A percentile compares a stretch with the other conserved stretches of the same genome.
Conservation (phyloP, 345 rosid genomes). For the Trapa bicornis region DNA sequence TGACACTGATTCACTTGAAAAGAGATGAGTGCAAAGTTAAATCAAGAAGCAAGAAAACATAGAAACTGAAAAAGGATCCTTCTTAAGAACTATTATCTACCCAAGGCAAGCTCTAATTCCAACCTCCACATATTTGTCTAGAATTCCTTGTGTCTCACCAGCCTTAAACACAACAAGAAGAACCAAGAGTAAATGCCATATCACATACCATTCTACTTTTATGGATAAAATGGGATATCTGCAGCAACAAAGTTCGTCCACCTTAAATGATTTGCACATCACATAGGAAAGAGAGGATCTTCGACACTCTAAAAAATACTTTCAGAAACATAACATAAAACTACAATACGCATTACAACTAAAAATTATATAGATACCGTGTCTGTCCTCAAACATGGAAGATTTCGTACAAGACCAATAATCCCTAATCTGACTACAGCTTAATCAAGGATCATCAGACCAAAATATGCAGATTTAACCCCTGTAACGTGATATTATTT, state of each 20-base stretch:
- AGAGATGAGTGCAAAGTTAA: too few species aligned
- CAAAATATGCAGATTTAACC: not conserved
- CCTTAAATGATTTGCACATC: not conserved
- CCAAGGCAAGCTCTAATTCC: not conserved
- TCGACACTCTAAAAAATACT: not conserved
- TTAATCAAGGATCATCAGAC: not conserved
- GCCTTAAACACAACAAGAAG: not conserved
- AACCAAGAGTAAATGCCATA: not conserved
- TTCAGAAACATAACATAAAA: not conserved
- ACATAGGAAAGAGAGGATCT: not conserved
- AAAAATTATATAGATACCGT: not conserved
- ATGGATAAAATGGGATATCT: not conserved
- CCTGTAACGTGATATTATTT: not conserved
- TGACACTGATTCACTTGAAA: too few species aligned
- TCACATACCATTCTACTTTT: not conserved
- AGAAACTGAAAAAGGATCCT: too few species aligned
- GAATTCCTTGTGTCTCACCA: not conserved
- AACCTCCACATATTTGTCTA: not conserved
- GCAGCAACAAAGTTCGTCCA: not conserved
- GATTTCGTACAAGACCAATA: not conserved
- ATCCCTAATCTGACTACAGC: not conserved
- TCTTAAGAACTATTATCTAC: too few species aligned
- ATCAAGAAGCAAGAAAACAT: too few species aligned
- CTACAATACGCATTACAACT: not conserved
- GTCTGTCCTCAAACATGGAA: not conserved